A percentile compares a stretch with the other conserved stretches of the same genome.
phyloP scores from a whole-genome alignment of 1,284 basidiomycete species.

The Heterobasidion parviporum region DNA sequence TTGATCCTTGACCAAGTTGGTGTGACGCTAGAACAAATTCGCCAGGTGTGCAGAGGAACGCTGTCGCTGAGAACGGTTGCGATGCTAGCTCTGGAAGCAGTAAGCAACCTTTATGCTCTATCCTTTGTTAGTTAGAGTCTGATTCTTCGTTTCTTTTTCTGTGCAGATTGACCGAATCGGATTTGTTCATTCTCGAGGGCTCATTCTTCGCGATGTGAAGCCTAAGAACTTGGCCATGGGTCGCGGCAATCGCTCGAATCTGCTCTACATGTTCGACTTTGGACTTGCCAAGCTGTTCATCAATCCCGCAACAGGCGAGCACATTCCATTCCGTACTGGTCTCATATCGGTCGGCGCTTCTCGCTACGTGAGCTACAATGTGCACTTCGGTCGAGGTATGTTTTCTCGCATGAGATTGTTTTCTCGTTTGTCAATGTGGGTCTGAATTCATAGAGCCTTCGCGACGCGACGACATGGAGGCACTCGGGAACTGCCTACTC shows the following conservation, averaged over 20 bases:
- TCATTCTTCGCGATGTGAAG: conserved; percentile 13
- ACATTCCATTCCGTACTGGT: conserved; percentile 8
- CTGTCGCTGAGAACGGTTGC: conserved; percentile 11
- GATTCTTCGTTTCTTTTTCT: neutral
- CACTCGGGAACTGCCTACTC: too few species aligned
- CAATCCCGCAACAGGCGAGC: conserved; percentile 6
- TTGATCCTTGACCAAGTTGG: conserved; percentile 14
- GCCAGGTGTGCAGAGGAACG: conserved; percentile 10
- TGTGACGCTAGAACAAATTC: conserved; percentile 8
- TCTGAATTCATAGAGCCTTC: too few species aligned
- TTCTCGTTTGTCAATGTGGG: too few species aligned
- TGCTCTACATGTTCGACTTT: conserved; percentile 13
- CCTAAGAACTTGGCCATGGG: conserved; percentile 15
- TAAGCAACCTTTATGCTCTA: neutral
- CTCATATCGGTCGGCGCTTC: conserved; percentile 5
- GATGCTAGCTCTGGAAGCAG: conserved; percentile 12
- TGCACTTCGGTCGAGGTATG: conserved; percentile 6
- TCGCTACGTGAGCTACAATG: conserved; percentile 8
- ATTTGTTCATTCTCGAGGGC: conserved; percentile 10
- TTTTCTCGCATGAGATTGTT: too few species aligned
- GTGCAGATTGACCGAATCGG: conserved; percentile 4
- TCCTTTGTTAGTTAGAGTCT: too few species aligned
- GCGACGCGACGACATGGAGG: too few species aligned
- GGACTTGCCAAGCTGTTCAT: conserved; percentile 9
- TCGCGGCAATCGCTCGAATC: neutral